Percentiles rank a stretch among this genome's conserved stretches.
Conservation (phyloP, 495 filamentous ascomycete genomes). For the Lasiosphaeris hirsuta region DNA sequence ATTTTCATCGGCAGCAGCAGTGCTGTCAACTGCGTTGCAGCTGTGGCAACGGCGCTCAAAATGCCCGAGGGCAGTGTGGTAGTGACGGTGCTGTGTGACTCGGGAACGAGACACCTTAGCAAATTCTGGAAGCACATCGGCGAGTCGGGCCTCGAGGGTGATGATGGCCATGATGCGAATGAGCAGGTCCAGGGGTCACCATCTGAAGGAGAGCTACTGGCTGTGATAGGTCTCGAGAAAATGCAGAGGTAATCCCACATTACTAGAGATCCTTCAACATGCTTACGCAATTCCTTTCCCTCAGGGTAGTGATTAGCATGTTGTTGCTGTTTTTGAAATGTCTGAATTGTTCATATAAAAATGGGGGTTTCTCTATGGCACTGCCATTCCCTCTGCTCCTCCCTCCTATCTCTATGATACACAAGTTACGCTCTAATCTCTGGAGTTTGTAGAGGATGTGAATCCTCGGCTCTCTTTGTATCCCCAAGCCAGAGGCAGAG, state of each 20-base stretch:
- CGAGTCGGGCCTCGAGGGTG: slow-evolving; percentile 57
- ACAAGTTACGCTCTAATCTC: too few species aligned
- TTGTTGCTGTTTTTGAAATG: too few species aligned
- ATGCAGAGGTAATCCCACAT: slow-evolving; percentile 4
- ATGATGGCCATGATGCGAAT: slow-evolving; percentile 27
- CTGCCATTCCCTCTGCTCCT: too few species aligned
- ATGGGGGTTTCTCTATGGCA: too few species aligned
- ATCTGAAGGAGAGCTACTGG: slow-evolving; percentile 30
- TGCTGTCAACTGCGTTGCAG: slow-evolving; percentile 93
- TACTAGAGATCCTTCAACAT: too few species aligned
- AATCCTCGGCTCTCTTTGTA: too few species aligned
- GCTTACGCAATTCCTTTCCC: too few species aligned
- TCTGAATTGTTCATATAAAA: too few species aligned
- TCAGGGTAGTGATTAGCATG: too few species aligned
- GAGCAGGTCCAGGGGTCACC: slow-evolving; percentile 2
- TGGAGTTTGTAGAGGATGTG: too few species aligned
- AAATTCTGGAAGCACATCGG: slow-evolving; percentile 89
- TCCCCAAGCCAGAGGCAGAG: too few species aligned
- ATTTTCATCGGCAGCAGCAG: slow-evolving; percentile 92
- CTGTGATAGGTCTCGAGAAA: slow-evolving; percentile 32
- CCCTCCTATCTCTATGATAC: too few species aligned
- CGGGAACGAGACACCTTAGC: slow-evolving; percentile 83
- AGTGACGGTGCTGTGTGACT: slow-evolving; percentile 91
- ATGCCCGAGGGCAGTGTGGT: slow-evolving; percentile 68
- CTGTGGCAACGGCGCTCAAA: slow-evolving; percentile 70